Conservation (phyloP, 2,329 filamentous ascomycete genomes). For the Cladobotryum mycophilum region DNA sequence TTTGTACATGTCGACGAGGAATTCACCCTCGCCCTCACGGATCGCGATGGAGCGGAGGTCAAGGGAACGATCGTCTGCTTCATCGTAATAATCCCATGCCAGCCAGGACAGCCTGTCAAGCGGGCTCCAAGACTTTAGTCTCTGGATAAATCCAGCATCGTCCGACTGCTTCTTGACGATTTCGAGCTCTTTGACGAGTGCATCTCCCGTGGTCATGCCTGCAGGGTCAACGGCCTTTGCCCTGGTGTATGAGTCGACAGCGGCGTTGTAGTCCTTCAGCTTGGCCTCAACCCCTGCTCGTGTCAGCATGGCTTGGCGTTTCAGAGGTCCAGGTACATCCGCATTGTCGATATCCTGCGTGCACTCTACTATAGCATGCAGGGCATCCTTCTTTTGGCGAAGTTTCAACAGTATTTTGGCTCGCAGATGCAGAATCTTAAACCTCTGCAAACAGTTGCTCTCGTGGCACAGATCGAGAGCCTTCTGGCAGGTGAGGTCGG, state of each 20-base stretch:
- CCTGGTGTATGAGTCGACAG: conserved; percentile 13
- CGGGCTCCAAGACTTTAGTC: conserved; percentile 20
- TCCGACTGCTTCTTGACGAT: conserved; percentile 13
- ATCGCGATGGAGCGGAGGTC: conserved; percentile 15
- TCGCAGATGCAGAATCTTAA: conserved; percentile 14
- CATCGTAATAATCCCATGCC: conserved; percentile 15
- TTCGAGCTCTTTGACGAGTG: conserved; percentile 17
- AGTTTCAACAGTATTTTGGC: conserved; percentile 12
- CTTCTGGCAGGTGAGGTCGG: conserved; percentile 15
- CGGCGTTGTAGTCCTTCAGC: conserved; percentile 9
- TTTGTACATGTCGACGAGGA: conserved; percentile 19
- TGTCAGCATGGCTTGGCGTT: conserved; percentile 13
- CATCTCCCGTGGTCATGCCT: conserved; percentile 14
- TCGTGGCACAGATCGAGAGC: conserved; percentile 9
- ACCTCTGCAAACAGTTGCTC: conserved; percentile 11
- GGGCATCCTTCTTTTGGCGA: conserved; percentile 12
- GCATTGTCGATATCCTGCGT: background rate
- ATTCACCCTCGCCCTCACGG: conserved; percentile 15
- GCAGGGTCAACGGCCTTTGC: conserved; percentile 17
- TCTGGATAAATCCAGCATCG: conserved; percentile 11
- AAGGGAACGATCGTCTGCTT: background rate
- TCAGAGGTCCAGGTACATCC: conserved; percentile 10
- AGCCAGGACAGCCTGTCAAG: conserved; percentile 23
- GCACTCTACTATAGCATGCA: conserved; percentile 12
- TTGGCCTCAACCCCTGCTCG: conserved; percentile 16